Conservation (phyloP, 805 yeast genomes). For the Yamadazyma philogaea region DNA sequence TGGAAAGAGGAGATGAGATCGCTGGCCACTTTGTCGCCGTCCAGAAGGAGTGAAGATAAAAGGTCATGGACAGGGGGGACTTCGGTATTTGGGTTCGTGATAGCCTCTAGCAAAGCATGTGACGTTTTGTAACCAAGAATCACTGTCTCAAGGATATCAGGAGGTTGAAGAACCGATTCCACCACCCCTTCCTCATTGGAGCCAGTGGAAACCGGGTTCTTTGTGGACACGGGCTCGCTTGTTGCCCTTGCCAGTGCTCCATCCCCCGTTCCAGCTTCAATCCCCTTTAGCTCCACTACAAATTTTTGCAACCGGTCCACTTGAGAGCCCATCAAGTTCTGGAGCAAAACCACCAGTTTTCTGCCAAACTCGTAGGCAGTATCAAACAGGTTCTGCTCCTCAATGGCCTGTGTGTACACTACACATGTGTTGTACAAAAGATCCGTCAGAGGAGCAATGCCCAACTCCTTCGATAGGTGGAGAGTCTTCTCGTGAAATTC, state of each 20-base stretch:
- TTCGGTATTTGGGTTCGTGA: constrained; percentile 10
- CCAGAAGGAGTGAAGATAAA: constrained; percentile 19
- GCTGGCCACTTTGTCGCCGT: constrained; percentile 19
- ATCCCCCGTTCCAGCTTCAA: background rate
- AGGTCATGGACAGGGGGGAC: constrained; percentile 12
- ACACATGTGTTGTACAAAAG: constrained; percentile 45
- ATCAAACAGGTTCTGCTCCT: constrained; percentile 15
- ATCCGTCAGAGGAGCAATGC: constrained; percentile 33
- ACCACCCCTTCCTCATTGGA: constrained; percentile 6
- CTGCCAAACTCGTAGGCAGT: constrained; percentile 19
- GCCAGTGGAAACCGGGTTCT: too few species aligned
- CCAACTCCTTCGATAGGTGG: constrained; percentile 8
- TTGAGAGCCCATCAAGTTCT: constrained; percentile 17
- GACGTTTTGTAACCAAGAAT: constrained; percentile 26
- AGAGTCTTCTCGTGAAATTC: constrained; percentile 39
- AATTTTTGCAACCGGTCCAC: constrained; percentile 25
- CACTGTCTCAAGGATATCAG: constrained; percentile 34
- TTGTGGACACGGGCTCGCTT: too few species aligned
- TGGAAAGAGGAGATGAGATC: constrained; percentile 20
- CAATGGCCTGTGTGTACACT: constrained; percentile 47
- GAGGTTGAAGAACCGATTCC: constrained; percentile 30
- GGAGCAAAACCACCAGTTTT: constrained; percentile 6
- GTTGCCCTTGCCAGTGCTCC: background rate
- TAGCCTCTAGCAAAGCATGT: constrained; percentile 31
- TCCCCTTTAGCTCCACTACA: constrained; percentile 19